phyloP scores from a whole-genome alignment of 2,329 filamentous ascomycete genomes.

The Scedosporium boydii region DNA sequence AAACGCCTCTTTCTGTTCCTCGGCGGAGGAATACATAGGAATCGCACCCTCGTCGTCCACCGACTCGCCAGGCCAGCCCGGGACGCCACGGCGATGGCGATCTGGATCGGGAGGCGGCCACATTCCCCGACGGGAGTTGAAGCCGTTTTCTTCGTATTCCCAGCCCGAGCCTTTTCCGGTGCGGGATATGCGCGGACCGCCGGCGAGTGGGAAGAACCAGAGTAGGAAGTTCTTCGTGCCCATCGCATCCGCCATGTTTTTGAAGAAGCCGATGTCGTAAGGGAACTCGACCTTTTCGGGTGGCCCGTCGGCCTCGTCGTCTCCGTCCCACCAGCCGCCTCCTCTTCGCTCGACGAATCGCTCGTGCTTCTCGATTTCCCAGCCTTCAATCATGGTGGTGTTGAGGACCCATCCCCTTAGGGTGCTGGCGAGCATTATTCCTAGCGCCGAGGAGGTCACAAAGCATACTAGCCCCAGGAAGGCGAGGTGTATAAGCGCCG shows the following conservation, averaged over 20 bases:
- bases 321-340: slow-evolving; percentile 33
- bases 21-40: slow-evolving; percentile 26
- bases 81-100: slow-evolving; percentile 32
- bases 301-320: slow-evolving; percentile 25
- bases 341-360: slow-evolving; percentile 39
- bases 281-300: slow-evolving; percentile 66
- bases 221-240: slow-evolving; percentile 53
- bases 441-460: slow-evolving; percentile 51
- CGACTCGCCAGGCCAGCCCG: slow-evolving; percentile 10
- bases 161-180: slow-evolving; percentile 36
- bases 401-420: slow-evolving; percentile 55
- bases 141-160: slow-evolving; percentile 66
- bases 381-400: slow-evolving; percentile 72
- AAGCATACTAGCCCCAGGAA: slow-evolving; percentile 48
- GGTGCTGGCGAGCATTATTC: slow-evolving; percentile 55
- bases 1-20: slow-evolving; percentile 40
- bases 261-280: slow-evolving; percentile 68
- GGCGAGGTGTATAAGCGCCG: slow-evolving; percentile 52
- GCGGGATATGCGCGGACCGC: slow-evolving; percentile 32
- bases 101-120: slow-evolving; percentile 59
- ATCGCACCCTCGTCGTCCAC: slow-evolving; percentile 7
- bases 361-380: slow-evolving; percentile 60
- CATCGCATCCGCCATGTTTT: slow-evolving; percentile 69
- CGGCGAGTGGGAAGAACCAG: slow-evolving; percentile 63
- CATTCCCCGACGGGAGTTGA: slow-evolving; percentile 53